Conservation (phyloP, 75 land plant species). For the Selaginella tamariscina region DNA sequence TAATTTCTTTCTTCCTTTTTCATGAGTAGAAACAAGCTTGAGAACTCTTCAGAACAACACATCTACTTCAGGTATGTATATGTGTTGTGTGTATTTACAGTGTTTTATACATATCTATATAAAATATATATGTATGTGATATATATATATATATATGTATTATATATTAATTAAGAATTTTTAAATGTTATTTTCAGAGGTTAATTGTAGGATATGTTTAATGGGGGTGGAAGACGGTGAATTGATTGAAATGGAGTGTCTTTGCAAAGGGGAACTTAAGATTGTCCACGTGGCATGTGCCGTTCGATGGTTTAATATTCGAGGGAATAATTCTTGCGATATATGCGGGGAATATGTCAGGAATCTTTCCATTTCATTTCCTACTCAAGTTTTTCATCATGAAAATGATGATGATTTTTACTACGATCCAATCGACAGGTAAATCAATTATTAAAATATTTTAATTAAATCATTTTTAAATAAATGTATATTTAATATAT, state of each 20-base stretch:
- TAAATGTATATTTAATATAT: too few relatives aligned
- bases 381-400: background rate
- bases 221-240: background rate
- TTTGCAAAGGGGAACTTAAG: background rate
- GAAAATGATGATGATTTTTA: background rate
- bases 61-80: background rate
- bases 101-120: background rate
- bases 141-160: background rate
- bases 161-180: background rate
- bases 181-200: background rate
- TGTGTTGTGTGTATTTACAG: background rate
- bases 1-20: too few relatives aligned
- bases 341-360: background rate
- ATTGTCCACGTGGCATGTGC: background rate
- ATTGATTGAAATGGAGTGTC: background rate
- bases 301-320: background rate
- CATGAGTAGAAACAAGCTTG: too few relatives aligned
- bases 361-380: background rate
- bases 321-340: background rate
- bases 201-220: background rate
- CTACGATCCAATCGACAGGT: background rate
- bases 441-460: too few relatives aligned
- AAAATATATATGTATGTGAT: background rate
- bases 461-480: too few relatives aligned
- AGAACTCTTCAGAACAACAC: background rate